Evolutionary conservation across 768 basidiomycete species (phyloP), one percentile per base, ranked within the genome.

Genomic region (Termitomyces eurrhizus): DNA sequence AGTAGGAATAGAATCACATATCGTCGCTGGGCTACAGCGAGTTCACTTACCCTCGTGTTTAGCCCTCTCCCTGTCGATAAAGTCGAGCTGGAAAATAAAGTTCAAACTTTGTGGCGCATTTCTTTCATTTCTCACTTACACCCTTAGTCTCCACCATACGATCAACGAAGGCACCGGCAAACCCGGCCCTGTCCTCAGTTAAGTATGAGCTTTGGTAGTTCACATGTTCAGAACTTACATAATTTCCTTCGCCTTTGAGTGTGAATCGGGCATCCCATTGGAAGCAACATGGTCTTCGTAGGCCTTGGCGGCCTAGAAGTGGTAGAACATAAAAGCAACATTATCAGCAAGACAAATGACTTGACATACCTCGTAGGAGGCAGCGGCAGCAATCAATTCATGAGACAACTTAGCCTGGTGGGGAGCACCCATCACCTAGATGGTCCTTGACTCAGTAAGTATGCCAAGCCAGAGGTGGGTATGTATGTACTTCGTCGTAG

Each of bases 351-450:
- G 29, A 32, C 18, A 36, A 18, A 29, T 18, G 12, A 11, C 9
- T 36, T 8, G n/a, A 58, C 54, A 11, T 26, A 83, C 86, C 78
- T 84, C 86, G 71, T 79, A 90, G 33, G 85, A 72, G 7, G 87
- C 88, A 49, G 89, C 89, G 45, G 74, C 87, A 51, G 85, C 84
- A 62, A 90, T 78, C 46, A 89, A 69, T 72, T 90, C 84, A 69
- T 90, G 88, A 9, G 85, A 82, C 56, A 88, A 72, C 58, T 72
- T 58, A 1, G 87, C 82, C 73, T 86, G 73, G 76, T 88, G 87
- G 11, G 77, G 78, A 14, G 77, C 77, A 52, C 78, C 79, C 18
- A 57, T 39, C 50, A 81, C 79, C 84, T 87, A 62, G 46, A 45
- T 42, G 32, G 32, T 8, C 8, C n/a, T 26, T 4, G 3, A 11